Evolutionary conservation across 2,329 filamentous ascomycete genomes (phyloP).

Genomic region (Dothideomycetidae sp.): DNA sequence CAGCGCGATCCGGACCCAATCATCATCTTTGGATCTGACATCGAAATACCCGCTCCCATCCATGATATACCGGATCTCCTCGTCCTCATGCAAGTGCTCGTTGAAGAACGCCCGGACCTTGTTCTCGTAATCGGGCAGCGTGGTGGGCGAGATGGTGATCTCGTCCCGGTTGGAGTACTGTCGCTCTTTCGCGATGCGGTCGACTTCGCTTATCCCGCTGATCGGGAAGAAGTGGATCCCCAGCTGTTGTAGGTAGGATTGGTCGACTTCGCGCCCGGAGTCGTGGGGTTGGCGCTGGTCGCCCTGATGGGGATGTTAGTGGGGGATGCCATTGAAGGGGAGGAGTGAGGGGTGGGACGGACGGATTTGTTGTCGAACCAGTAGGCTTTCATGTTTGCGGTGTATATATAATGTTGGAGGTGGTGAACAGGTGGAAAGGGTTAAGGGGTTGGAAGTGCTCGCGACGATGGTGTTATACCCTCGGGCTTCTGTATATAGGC

Average conservation of each 20-base stretch:
- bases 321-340: conserved; percentile 5
- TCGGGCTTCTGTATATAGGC: no score
- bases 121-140: conserved; percentile 76
- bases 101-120: conserved; percentile 91
- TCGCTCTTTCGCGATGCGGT: conserved; percentile 58
- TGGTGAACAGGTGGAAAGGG: no score
- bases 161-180: conserved; percentile 91
- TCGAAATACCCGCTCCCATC: conserved; percentile 88
- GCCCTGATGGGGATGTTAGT: conserved; percentile 31
- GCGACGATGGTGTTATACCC: no score
- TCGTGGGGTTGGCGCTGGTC: conserved; percentile 89
- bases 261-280: conserved; percentile 55
- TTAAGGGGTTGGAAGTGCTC: no score
- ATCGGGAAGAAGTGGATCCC: conserved; percentile 70
- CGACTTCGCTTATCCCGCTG: conserved; percentile 49
- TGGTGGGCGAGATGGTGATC: conserved; percentile 72
- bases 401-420: no score
- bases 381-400: conserved; percentile 51
- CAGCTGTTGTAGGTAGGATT: conserved; percentile 52
- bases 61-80: conserved; percentile 91
- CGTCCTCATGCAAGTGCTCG: conserved; percentile 95
- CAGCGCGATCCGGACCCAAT: conserved; percentile 76
- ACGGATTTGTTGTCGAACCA: conserved; percentile 55
- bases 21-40: conserved; percentile 65
- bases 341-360: conserved; percentile 30